Evolutionary conservation across 1,284 basidiomycete genomes (phyloP), one percentile per base, ranked within the genome.

Genomic region (Phylloporus sp.): DNA sequence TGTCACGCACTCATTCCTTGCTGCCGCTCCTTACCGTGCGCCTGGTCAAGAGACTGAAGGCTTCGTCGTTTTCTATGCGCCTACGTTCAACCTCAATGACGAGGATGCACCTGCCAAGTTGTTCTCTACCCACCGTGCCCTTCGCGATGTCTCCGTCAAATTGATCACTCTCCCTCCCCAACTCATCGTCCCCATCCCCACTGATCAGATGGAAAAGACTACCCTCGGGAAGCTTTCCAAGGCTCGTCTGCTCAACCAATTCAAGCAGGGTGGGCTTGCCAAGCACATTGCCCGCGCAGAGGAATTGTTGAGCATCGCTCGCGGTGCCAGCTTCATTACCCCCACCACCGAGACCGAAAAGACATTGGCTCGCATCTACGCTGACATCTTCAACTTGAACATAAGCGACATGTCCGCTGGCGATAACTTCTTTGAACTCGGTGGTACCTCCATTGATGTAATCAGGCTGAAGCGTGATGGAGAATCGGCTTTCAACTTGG

Each of bases 1-100:
- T 14, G 74, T 82, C 60, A 73, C 74, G 27, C 78, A 80, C 55
- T 81, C 82, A 0, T 80, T 77, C 72, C 78, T 85, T 45, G 78
- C 75, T 56, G 85, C 65, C 77, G 79, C 74, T 72, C 82, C 75
- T 11, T 78, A 80, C 63, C 79, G 77, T 64, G 77, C 76, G 1
- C 73, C 78, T 0, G 76, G 76, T 0, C 79, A 78, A 23, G 74
- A 78, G 41, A 80, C 79, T 0, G 77, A 78, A 65, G 77, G 77
- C 1, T 78, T 80, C 37, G 70, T 77, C 15, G 68, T 78, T 27
- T 78, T 78, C 70, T 80, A 78, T 67, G 71, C 79, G 0, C 77
- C 77, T 0, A 68, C 77, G 2, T 78, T 78, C 41, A 69, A 71
- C 32, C 70, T 74, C 49, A 27, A 69, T n/a, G 59, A 32, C 49